These are phyloP conservation scores for Danielia oregonensis DNA, from an alignment of 805 yeast genomes.

Conservation along the genomic window DNA sequence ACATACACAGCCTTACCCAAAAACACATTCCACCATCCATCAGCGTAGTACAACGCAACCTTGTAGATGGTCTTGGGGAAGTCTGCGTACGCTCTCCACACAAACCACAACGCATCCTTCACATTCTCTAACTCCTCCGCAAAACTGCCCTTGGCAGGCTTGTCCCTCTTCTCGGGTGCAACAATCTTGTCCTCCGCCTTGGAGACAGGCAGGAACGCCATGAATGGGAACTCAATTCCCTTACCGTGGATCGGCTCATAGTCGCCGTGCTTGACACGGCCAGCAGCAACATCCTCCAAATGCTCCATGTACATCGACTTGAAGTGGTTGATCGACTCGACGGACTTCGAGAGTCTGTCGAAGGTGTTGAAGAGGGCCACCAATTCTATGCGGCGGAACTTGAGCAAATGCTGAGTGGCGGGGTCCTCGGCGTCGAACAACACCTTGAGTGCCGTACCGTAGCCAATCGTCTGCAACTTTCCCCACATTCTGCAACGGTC, in stretches of 20 bases:
- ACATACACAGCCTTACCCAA: conserved; percentile 49
- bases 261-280: conserved; percentile 38
- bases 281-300: conserved; percentile 37
- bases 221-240: conserved; percentile 40
- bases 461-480: conserved; percentile 93
- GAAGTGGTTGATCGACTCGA: conserved; percentile 71
- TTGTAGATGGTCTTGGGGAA: conserved; percentile 65
- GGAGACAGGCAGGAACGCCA: conserved; percentile 8
- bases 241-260: conserved; percentile 29
- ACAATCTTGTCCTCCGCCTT: not conserved
- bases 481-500: conserved; percentile 99
- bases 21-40: conserved; percentile 68
- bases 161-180: not conserved
- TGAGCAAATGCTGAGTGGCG: conserved; percentile 49
- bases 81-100: conserved; percentile 59
- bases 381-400: conserved; percentile 73
- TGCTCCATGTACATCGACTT: conserved; percentile 48
- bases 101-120: conserved; percentile 58
- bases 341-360: conserved; percentile 84
- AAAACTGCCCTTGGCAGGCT: conserved; percentile 10
- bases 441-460: conserved; percentile 92
- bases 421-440: conserved; percentile 70
- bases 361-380: conserved; percentile 90
- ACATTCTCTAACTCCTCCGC: conserved; percentile 51
- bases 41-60: conserved; percentile 44